Base-by-base conservation (phyloP, 371 early-diverging fungal species). In the Quaeritorhiza haematococci region DNA sequence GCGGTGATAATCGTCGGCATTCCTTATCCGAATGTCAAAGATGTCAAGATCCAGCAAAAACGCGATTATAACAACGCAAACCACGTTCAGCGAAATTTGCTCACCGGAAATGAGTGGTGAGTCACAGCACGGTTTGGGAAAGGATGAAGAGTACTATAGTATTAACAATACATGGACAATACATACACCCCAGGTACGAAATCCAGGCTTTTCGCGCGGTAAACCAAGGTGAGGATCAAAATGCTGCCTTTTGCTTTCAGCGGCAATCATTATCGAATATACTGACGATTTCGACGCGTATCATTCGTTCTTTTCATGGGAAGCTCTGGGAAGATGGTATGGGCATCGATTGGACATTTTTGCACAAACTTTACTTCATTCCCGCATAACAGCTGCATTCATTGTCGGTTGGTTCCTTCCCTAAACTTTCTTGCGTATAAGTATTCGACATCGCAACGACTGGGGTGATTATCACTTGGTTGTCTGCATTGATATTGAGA, bases 1-100 rank as follows among this genome's bases (percentile, higher is more conserved):
- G 78, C 76, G 0, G 76, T 84, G 26, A 46, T 84, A 38, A 48
- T 62, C 10, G 55, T 84, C 23, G 81, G 84, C 1, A 68, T 84
- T 53, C 84, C 84, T 0, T 84, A 62, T 63, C 83, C 81, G 34
- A 67, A 53, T 46, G 27, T 79, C 7, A 64, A 60, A 23, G 72
- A 76, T 54, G 44, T 70, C 24, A 38, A 68, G 26, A 64, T 80
- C 15, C 53, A 53, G n/a, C 49, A 73, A 28, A 82, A 78, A 56
- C 65, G 63, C 29, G 58, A 70, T 48, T 79, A 71, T 49, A 78
- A 78, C 52, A 61, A 73, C 23, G 13, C 8, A 26, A 52, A 52
- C 10, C 19, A 38, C 19, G 10, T 24, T 15, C 10, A 46, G 23
- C 10, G 10, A 10, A 66, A 55, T 8, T 3, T 34, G 3, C 21